Evolutionary conservation across 805 yeast genomes (phyloP).

Genomic region (Zygotorulaspora chibaensis): DNA sequence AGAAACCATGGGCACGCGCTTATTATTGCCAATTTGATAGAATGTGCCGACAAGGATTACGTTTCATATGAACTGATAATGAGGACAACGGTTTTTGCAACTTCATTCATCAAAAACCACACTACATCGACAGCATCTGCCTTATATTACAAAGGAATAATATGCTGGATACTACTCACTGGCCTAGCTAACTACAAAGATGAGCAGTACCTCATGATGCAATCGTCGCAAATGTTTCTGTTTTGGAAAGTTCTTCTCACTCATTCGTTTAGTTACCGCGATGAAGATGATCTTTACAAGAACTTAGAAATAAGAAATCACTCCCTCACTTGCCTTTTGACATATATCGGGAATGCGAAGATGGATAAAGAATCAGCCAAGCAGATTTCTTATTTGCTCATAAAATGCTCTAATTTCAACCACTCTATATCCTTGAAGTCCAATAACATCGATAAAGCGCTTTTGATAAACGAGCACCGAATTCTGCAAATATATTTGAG

Average conservation of each 20-base stretch:
- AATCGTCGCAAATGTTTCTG: constrained; percentile 52
- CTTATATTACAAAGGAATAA: constrained; percentile 37
- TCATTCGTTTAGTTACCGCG: constrained; percentile 43
- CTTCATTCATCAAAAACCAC: constrained; percentile 40
- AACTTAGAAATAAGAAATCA: constrained; percentile 51
- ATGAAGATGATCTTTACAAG: constrained; percentile 36
- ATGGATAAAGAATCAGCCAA: constrained; percentile 42
- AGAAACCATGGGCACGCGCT: constrained; percentile 40
- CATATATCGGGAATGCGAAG: constrained; percentile 43
- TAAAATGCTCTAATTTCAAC: constrained; percentile 38
- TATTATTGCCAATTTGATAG: constrained; percentile 36
- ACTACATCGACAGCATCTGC: constrained; percentile 31
- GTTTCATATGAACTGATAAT: constrained; percentile 44
- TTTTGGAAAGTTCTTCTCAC: constrained; percentile 62
- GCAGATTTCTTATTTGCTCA: constrained; percentile 47
- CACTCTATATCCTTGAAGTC: constrained; percentile 29
- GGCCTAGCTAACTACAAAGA: constrained; percentile 62
- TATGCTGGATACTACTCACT: constrained; percentile 58
- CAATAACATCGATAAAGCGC: constrained; percentile 28
- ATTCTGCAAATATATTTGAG: constrained; percentile 43
- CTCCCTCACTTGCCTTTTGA: constrained; percentile 53
- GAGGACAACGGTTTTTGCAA: constrained; percentile 42
- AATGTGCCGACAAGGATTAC: constrained; percentile 38
- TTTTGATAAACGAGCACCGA: constrained; percentile 41
- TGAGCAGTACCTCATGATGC: constrained; percentile 48